These are phyloP conservation scores for Diaporthe citrichinensis DNA, from an alignment of 2,329 filamentous ascomycete species.

Conservation along the genomic window DNA sequence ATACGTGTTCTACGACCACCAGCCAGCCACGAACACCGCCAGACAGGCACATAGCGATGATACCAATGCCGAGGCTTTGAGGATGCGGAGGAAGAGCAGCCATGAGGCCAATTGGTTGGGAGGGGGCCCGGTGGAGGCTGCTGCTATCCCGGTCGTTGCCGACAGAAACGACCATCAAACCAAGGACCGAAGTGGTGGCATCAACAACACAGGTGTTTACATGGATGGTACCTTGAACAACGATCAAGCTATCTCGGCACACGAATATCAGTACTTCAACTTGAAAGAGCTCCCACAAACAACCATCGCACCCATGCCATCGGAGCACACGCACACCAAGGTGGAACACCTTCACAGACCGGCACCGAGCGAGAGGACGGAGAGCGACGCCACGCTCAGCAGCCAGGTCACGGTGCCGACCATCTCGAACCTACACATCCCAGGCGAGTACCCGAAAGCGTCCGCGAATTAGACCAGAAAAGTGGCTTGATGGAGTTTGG, in stretches of 20 bases:
- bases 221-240: conserved; percentile 25
- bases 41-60: conserved; percentile 9
- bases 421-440: conserved; percentile 77
- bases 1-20: conserved; percentile 28
- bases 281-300: conserved; percentile 29
- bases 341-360: conserved; percentile 11
- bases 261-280: not conserved
- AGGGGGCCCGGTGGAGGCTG: conserved; percentile 3
- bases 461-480: conserved; percentile 14
- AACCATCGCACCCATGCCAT: not conserved
- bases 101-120: conserved; percentile 17
- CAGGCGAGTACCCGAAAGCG: conserved; percentile 74
- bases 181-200: not conserved
- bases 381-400: conserved; percentile 41
- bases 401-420: conserved; percentile 57
- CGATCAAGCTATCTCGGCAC: not conserved
- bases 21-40: conserved; percentile 28
- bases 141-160: conserved; percentile 16
- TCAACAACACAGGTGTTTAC: conserved; percentile 11
- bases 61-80: not conserved
- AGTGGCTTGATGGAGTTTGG: not conserved
- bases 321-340: not conserved
- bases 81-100: conserved; percentile 18
- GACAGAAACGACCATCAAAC: not conserved
- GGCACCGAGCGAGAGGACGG: conserved; percentile 35